Evolutionary conservation across 164 flowering plant genomes (phyloP).

Genomic region (Taxillus chinensis): DNA sequence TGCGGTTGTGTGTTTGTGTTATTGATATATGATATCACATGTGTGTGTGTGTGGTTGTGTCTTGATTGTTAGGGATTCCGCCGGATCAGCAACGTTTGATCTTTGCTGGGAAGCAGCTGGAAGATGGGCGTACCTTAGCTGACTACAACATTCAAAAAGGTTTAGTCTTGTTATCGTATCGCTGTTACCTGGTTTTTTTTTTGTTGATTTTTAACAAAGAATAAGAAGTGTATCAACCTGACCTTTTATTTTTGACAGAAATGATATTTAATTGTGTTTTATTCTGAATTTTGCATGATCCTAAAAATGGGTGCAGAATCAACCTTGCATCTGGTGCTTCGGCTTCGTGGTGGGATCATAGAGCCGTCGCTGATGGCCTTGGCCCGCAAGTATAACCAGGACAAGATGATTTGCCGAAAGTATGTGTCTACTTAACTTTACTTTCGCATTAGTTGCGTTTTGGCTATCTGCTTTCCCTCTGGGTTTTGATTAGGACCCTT

Average conservation of each 20-base stretch:
- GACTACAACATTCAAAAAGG: conserved; percentile 5
- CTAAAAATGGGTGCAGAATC: background rate
- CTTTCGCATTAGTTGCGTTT: too few species aligned
- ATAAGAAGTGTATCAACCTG: background rate
- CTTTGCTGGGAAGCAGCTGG: conserved; percentile 4
- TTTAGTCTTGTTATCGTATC: background rate
- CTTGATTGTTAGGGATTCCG: background rate
- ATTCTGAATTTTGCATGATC: too few species aligned
- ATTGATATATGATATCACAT: too few species aligned
- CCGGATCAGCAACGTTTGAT: conserved; percentile 4
- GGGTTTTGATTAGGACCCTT: too few species aligned
- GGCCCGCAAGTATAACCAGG: conserved; percentile 5
- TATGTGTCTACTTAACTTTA: background rate
- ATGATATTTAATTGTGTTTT: too few species aligned
- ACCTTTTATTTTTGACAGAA: too few species aligned
- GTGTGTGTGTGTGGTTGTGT: too few species aligned
- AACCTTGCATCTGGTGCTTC: conserved; percentile 1
- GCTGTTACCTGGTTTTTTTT: background rate
- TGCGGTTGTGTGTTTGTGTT: too few species aligned
- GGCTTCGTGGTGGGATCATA: conserved; percentile 4
- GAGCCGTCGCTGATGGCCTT: conserved; percentile 4
- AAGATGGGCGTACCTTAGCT: conserved; percentile 4
- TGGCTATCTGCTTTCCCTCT: too few species aligned
- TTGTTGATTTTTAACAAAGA: background rate
- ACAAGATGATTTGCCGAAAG: conserved; percentile 6